Evolutionary conservation across 1,284 basidiomycete species (phyloP), one percentile per base, ranked within the genome.

Genomic region (Ustilago esculenta): DNA sequence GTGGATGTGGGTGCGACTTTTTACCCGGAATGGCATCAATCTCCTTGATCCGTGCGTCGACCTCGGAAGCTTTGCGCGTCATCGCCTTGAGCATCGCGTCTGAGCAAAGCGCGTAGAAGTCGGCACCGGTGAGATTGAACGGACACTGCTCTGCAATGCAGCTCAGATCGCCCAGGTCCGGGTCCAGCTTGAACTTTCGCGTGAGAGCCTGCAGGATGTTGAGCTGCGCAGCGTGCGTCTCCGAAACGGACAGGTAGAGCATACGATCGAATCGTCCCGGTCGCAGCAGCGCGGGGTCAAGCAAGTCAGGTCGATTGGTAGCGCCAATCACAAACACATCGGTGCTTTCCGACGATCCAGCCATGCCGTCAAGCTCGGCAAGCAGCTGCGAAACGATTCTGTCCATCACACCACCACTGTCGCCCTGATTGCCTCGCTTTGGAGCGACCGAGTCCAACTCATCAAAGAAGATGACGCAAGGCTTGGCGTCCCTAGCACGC

Each of bases 61-160:
- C 85, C 43, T 87, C 87, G 69, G 87, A 86, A 0, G 96, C 94
- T 70, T 90, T 93, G 37, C 91, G 85, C 21, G 92, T 90, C 90
- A 98, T 96, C 7, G 95, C 92, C 79, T 92, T 92, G 43, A 99
- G 86, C 86, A 98, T 89, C 1, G 95, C 94, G 81, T 99, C 96
- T 4, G 93, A 91, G 81, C 95, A 98, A 14, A 99, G 85, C 0
- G 96, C 95, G 84, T 99, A 98, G 73, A 98, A 94, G 83, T 99
- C 96, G 30, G 96, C 96, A 23, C 96, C 80, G 1, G 80, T 81
- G 23, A 80, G 54, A 81, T 95, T 93, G 85, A 96, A 92, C 0
- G 93, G 90, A 66, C 94, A 98, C 48, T 85, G 84, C 34, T 90
- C 85, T 12, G 91, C 90, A 44, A 99, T 84, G 7, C 81, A 77